Evolutionary conservation across 208 protist genomes (phyloP).

Genomic region (Balamuthia mandrillaris): DNA sequence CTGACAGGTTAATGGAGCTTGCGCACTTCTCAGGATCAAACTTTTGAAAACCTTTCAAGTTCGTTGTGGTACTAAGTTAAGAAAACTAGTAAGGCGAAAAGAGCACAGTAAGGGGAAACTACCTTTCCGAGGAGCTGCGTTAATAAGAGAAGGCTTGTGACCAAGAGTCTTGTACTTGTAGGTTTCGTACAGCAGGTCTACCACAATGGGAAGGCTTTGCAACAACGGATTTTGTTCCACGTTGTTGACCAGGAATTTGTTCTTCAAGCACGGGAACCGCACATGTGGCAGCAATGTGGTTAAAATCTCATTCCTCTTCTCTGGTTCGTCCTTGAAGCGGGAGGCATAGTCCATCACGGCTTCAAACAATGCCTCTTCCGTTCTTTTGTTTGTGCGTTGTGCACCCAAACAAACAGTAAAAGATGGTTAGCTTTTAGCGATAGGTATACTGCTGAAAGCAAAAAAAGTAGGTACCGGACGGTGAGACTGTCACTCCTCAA

Average conservation of each 20-base stretch:
- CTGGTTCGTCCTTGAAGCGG: neutral
- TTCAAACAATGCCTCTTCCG: neutral
- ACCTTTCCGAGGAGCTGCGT: too few relatives aligned
- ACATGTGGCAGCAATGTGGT: neutral
- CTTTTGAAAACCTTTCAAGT: neutral
- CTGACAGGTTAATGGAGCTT: neutral
- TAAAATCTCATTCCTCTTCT: neutral
- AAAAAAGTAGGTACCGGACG: neutral
- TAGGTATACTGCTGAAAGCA: too few relatives aligned
- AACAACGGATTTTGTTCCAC: neutral
- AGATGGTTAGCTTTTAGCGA: neutral
- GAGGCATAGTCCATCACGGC: neutral
- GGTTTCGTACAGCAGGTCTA: neutral
- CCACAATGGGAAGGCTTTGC: neutral
- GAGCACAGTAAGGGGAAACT: neutral
- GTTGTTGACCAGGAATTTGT: neutral
- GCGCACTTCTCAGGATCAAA: neutral
- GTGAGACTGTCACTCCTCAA: neutral
- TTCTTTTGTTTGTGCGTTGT: neutral
- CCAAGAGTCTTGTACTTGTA: too few relatives aligned
- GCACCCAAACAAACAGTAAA: neutral
- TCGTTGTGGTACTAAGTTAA: too few relatives aligned
- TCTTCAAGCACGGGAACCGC: neutral
- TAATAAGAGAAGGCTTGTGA: too few relatives aligned
- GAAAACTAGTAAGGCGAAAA: neutral